A percentile compares a stretch with the other conserved stretches of the same genome.
Conservation (phyloP, 495 filamentous ascomycete species). For the Evernia prunastri region DNA sequence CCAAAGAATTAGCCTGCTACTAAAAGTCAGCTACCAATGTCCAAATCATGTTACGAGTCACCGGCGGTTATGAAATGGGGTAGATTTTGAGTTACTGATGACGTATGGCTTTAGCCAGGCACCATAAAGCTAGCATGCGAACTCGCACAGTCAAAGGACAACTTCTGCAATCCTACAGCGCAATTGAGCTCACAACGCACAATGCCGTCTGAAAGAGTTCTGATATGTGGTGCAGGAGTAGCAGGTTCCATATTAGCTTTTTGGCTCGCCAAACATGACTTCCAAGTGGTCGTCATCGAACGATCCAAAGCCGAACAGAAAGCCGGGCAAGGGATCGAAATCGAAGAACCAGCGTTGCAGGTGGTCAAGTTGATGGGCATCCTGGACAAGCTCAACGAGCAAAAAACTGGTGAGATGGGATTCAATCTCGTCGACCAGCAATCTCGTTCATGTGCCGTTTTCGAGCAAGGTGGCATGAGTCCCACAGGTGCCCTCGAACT, state of each 20-base stretch:
- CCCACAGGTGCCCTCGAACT: conserved; percentile 22
- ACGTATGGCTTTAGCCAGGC: not conserved
- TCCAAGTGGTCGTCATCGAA: conserved; percentile 24
- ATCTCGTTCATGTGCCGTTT: conserved; percentile 16
- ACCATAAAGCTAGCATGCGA: not conserved
- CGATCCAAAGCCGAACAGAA: conserved; percentile 20
- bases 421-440: conserved; percentile 19
- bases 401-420: conserved; percentile 18
- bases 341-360: conserved; percentile 20
- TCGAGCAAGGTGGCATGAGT: conserved; percentile 17
- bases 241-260: conserved; percentile 23
- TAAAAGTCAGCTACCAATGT: no score
- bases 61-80: no score
- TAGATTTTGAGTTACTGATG: no score
- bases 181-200: conserved; percentile 11
- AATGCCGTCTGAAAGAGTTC: conserved; percentile 19
- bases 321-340: conserved; percentile 23
- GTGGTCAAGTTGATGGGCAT: conserved; percentile 21
- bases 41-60: no score
- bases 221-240: conserved; percentile 25
- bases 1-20: no score
- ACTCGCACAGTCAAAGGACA: not conserved
- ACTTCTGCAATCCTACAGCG: not conserved
- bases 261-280: conserved; percentile 26
- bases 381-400: conserved; percentile 17